Conservation (phyloP, 805 yeast genomes). For the Candida awuae region DNA sequence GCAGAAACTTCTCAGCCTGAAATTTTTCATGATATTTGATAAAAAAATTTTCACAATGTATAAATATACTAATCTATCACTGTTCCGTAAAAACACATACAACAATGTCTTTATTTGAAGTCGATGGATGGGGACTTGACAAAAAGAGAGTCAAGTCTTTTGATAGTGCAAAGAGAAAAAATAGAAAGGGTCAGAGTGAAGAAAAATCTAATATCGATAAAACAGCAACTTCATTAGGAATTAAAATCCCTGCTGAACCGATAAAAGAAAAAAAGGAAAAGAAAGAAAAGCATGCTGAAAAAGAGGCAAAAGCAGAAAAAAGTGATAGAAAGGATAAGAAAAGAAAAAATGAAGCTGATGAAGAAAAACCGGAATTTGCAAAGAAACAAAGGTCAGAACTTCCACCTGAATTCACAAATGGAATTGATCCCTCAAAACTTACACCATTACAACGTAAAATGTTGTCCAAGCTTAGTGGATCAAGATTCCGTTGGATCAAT, state of each 20-base stretch:
- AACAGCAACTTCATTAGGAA: conserved; percentile 4
- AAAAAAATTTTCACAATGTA: neutral
- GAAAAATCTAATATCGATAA: conserved; percentile 7
- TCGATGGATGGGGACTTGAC: conserved; percentile 75
- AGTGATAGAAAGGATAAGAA: conserved; percentile 7
- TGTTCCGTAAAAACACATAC: no score
- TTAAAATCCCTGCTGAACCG: neutral
- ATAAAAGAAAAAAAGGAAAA: conserved; percentile 1
- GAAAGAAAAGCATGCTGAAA: neutral
- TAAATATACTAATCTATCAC: neutral
- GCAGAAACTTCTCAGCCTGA: no score
- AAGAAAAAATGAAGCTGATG: conserved; percentile 3
- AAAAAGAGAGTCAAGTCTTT: conserved; percentile 42
- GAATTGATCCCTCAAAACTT: conserved; percentile 32
- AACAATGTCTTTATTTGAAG: conserved; percentile 63
- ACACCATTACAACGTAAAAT: conserved; percentile 91
- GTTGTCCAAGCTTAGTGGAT: conserved; percentile 91
- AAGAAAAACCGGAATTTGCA: conserved; percentile 1
- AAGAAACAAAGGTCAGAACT: conserved; percentile 9
- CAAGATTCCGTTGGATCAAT: conserved; percentile 96
- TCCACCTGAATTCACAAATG: conserved; percentile 19
- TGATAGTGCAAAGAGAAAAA: conserved; percentile 16
- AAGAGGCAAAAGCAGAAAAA: conserved; percentile 5
- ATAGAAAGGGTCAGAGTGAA: conserved; percentile 17
- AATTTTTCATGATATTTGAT: no score